Percentiles rank a stretch among this genome's conserved stretches.
Evolutionary conservation across 345 rosid species (phyloP).

Genomic region (Murraya koenigii): DNA sequence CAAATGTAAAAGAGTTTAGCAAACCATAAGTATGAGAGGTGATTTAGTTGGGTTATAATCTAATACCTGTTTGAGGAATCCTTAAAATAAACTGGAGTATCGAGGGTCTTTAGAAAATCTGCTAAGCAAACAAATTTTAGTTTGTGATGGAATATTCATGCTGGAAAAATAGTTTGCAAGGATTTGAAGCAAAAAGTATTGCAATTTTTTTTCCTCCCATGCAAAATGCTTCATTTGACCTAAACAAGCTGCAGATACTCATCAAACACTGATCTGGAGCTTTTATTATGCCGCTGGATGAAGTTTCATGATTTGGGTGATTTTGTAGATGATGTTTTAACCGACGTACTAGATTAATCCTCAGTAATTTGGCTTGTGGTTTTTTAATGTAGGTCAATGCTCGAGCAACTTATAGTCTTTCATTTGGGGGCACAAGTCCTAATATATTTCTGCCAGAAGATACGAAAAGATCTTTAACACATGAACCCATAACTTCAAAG

Average conservation of each 20-base stretch:
- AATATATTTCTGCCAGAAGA: constrained; percentile 55
- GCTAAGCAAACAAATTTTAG: neutral
- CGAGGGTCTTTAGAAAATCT: neutral
- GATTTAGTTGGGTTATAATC: neutral
- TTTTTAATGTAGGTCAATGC: constrained; percentile 65
- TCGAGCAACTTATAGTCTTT: constrained; percentile 76
- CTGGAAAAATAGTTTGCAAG: neutral
- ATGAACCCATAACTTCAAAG: constrained; percentile 30
- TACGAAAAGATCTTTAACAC: constrained; percentile 26
- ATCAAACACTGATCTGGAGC: neutral
- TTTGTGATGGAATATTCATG: neutral
- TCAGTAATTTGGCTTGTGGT: constrained; percentile 8
- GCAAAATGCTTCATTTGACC: neutral
- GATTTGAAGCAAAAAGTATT: neutral
- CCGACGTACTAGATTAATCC: neutral
- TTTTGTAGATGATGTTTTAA: neutral
- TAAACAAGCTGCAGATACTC: neutral
- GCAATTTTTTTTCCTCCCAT: neutral
- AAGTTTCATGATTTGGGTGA: neutral
- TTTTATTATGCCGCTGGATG: neutral
- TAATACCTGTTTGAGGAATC: neutral
- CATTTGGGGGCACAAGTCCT: constrained; percentile 75
- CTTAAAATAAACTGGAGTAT: neutral
- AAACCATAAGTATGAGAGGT: neutral
- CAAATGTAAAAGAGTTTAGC: constrained; percentile 7